Percentiles rank a stretch among this genome's conserved stretches.
Evolutionary conservation across 345 rosid species (phyloP).

Genomic region (Conringia planisiliqua): DNA sequence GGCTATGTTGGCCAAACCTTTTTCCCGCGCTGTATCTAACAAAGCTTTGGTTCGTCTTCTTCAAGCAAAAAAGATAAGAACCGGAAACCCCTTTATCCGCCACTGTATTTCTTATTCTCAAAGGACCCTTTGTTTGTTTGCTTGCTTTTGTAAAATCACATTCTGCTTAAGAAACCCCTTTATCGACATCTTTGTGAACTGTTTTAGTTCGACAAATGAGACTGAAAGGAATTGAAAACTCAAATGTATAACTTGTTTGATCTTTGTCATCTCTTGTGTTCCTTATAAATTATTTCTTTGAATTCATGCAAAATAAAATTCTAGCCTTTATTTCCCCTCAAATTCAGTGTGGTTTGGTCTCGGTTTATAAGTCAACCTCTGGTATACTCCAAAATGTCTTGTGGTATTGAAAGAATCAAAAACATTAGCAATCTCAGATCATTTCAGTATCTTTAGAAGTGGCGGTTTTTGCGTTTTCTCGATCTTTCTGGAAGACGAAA

Average conservation of each 20-base stretch:
- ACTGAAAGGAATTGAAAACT: constrained; percentile 12
- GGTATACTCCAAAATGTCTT: neutral
- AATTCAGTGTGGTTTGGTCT: neutral
- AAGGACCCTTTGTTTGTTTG: constrained; percentile 24
- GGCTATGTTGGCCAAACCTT: constrained; percentile 74
- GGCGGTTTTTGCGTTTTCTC: constrained; percentile 54
- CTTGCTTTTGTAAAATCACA: constrained; percentile 25
- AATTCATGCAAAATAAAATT: neutral
- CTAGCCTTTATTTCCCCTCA: neutral
- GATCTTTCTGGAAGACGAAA: constrained; percentile 54
- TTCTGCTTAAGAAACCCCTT: neutral
- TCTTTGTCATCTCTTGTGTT: constrained; percentile 3
- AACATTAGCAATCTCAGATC: constrained; percentile 25
- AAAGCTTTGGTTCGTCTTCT: constrained; percentile 22
- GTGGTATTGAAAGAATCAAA: constrained; percentile 22
- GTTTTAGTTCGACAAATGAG: constrained; percentile 5
- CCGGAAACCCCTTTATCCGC: constrained; percentile 9
- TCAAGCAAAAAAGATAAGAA: constrained; percentile 20
- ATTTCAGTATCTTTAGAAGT: constrained; percentile 57
- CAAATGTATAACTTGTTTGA: constrained; percentile 21
- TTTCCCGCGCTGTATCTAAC: constrained; percentile 66
- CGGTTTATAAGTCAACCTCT: neutral
- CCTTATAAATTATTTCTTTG: neutral
- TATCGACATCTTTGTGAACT: constrained; percentile 6
- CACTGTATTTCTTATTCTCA: constrained; percentile 17